Base-by-base conservation (phyloP, 2,329 filamentous ascomycete species). In the Epichloe hybrida region DNA sequence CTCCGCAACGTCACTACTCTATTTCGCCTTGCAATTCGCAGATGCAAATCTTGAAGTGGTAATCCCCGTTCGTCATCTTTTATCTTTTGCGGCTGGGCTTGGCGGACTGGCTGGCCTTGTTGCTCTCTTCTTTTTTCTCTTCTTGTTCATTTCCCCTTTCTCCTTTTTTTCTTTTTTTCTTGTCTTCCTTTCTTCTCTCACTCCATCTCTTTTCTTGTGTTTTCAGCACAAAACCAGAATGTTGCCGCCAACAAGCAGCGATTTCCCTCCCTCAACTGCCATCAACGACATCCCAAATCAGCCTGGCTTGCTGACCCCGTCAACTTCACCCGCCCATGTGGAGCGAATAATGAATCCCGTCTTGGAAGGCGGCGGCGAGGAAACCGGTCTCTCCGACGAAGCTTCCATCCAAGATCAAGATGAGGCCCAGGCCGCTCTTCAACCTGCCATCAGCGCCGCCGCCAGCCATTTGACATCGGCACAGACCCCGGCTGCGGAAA, bases 361-460 rank as follows among this genome's bases (percentile, higher is more conserved):
- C 27, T 31, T 31, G 27, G 27, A 31, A 11, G 52, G 51, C 15
- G 54, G 51, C 15, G 54, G 56, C 27, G 50, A 55, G 4, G 55
- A 56, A n/a, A 43, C 34, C 12, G 48, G 46, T 8, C 17, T 55
- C 1, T 53, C 52, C 6, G 55, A 61, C 27, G 57, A 59, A 4
- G 58, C 55, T n/a, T 58, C 61, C 17, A 57, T 64, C 27, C 60
- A 59, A 46, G 72, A 76, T 44, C 69, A 75, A 51, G 77, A 81
- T 57, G 76, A 76, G 55, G 79, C 75, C 4, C 76, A 79, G 56
- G 78, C 77, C 7, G 71, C 81, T 44, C 70, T 83, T 47, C 78
- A 79, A 59, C 76, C 77, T 2, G 71, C 77, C 23, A 72, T 83
- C 55, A 81, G 77, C 60, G 70, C 71, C 7, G 69, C 69, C 21